Evolutionary conservation across 805 yeast genomes (phyloP).

Genomic region (Yamadazyma sp.): DNA sequence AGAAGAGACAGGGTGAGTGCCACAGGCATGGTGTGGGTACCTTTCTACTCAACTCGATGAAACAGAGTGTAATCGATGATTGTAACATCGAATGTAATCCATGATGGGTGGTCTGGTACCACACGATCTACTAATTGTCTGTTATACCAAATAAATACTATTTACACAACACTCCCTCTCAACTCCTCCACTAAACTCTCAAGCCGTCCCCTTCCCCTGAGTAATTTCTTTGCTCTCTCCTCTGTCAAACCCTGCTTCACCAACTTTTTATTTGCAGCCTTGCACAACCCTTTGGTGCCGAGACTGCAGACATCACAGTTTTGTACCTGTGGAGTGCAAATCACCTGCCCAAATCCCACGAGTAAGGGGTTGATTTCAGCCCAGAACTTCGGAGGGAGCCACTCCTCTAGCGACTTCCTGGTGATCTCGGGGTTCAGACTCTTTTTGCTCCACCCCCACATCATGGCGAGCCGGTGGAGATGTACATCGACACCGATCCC

Average conservation of each 20-base stretch:
- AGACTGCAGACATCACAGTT: constrained; percentile 72
- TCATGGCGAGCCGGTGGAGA: constrained; percentile 72
- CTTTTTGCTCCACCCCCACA: constrained; percentile 74
- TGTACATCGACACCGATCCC: constrained; percentile 98
- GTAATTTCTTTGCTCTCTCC: constrained; percentile 28
- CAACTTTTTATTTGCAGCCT: constrained; percentile 51
- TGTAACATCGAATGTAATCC: no score
- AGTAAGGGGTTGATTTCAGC: constrained; percentile 77
- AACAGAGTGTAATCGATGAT: no score
- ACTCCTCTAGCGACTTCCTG: constrained; percentile 61
- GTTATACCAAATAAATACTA: no score
- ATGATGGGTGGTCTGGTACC: no score
- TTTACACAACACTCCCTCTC: no score
- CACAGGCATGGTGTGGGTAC: no score
- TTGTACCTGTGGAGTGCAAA: constrained; percentile 70
- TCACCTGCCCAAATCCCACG: constrained; percentile 92
- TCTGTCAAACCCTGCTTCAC: constrained; percentile 27
- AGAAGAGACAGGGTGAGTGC: no score
- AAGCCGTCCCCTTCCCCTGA: constrained; percentile 34
- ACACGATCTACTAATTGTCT: no score
- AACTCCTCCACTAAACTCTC: constrained; percentile 4
- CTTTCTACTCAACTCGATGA: no score
- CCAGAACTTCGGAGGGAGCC: constrained; percentile 80
- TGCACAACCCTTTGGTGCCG: constrained; percentile 54
- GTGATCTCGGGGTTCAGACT: constrained; percentile 74